Evolutionary conservation across 2,329 filamentous ascomycete species (phyloP).

Genomic region (Hypoxylon sp.): DNA sequence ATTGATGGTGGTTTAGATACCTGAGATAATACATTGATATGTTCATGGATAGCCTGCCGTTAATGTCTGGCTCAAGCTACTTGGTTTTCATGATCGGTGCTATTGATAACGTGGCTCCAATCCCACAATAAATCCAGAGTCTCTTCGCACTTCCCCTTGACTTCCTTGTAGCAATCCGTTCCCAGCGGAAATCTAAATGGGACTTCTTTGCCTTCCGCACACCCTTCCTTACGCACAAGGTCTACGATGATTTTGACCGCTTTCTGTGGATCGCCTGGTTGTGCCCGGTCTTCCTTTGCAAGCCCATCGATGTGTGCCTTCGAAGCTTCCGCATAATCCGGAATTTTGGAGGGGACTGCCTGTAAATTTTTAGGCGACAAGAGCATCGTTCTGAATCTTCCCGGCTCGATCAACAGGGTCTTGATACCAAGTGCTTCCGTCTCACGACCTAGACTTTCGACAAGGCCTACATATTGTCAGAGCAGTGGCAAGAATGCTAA

Average conservation of each 20-base stretch:
- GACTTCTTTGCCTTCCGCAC: slow-evolving; percentile 32
- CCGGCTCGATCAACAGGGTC: slow-evolving; percentile 42
- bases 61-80: slow-evolving; percentile 5
- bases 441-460: slow-evolving; percentile 36
- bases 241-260: slow-evolving; percentile 41
- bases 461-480: slow-evolving; percentile 33
- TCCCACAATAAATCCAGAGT: slow-evolving; percentile 33
- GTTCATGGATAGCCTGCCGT: background rate
- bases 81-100: slow-evolving; percentile 34
- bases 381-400: slow-evolving; percentile 39
- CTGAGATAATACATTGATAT: background rate
- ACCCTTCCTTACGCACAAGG: slow-evolving; percentile 39
- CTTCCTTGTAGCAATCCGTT: slow-evolving; percentile 25
- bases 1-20: slow-evolving; percentile 24
- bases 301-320: slow-evolving; percentile 16
- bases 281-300: slow-evolving; percentile 31
- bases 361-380: slow-evolving; percentile 33
- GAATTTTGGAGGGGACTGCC: slow-evolving; percentile 11
- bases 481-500: background rate
- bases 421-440: slow-evolving; percentile 37
- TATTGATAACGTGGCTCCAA: slow-evolving; percentile 37
- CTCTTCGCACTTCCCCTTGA: slow-evolving; percentile 41
- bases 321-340: slow-evolving; percentile 32
- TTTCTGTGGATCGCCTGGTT: slow-evolving; percentile 40
- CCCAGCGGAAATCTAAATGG: slow-evolving; percentile 41